Evolutionary conservation across 1,284 basidiomycete species (phyloP).

Genomic region (Heterobasidion parviporum): DNA sequence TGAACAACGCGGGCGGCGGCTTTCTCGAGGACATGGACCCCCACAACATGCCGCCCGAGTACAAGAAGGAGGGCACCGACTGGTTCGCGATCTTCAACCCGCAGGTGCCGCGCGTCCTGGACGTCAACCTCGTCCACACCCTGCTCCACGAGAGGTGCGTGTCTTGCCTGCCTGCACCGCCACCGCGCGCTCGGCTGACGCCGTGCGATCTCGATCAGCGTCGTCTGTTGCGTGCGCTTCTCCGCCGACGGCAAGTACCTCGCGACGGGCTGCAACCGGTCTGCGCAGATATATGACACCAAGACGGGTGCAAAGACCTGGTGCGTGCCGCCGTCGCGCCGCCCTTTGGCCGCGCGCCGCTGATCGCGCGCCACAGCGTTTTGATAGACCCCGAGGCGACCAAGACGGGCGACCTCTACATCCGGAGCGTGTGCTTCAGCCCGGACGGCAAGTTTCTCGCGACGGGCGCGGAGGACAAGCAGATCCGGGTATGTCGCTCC

Average conservation of each 20-base stretch:
- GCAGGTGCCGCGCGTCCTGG: conserved; percentile 72
- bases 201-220: conserved; percentile 32
- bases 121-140: conserved; percentile 87
- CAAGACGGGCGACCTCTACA: conserved; percentile 54
- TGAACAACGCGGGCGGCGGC: conserved; percentile 11
- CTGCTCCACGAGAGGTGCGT: conserved; percentile 86
- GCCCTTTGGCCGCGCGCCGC: not conserved
- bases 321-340: conserved; percentile 28
- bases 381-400: conserved; percentile 49
- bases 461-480: conserved; percentile 64
- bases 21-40: conserved; percentile 43
- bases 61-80: conserved; percentile 80
- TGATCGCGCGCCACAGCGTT: conserved; percentile 26
- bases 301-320: conserved; percentile 78
- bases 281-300: conserved; percentile 86
- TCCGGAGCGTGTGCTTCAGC: conserved; percentile 61
- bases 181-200: not conserved
- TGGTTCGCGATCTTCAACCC: conserved; percentile 97
- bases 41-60: conserved; percentile 37
- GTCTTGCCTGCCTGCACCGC: not conserved
- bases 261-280: conserved; percentile 87
- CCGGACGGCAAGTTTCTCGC: conserved; percentile 63
- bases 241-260: conserved; percentile 83
- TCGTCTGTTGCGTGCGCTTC: conserved; percentile 90
- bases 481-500: conserved; percentile 46